Base-by-base conservation (phyloP, 148 eudicot species). In the Fagopyrum tataricum region DNA sequence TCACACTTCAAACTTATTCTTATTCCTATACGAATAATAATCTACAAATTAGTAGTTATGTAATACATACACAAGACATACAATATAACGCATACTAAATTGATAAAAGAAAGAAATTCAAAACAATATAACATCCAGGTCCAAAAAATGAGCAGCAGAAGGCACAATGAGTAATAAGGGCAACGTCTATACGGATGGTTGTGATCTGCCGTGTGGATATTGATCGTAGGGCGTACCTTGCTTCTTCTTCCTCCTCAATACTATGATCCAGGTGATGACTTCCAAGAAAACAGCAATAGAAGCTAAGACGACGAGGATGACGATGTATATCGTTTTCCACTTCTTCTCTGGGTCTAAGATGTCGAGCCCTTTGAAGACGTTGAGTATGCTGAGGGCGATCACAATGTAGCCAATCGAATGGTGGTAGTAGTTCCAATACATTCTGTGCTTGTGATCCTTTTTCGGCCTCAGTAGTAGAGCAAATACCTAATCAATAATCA, bases 381-480 rank as follows among this genome's bases (percentile, higher is more conserved):
- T 89, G 14, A 81, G 6, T 6, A 73, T 49, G 53, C 83, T 82
- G 14, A 87, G 37, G 20, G 76, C 72, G 6, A 87, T 74, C 48
- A 89, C 77, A 0, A 78, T 8, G 67, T 89, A 89, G 11, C 93
- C 93, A 5, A 84, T 77, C 9, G 76, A 20, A 23, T 87, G 87
- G 68, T 89, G 93, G 76, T 85, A 87, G 21, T 87, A 78, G 79
- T 82, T 89, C 93, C 93, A 87, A 46, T 87, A 84, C 0, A 21
- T 23, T 62, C 90, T 83, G 73, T 79, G 81, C 26, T 82, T 84
- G 73, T 87, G 82, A 3, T 77, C 77, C 49, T 52, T 55, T 11
- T 78, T 75, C 2, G 93, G 91, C 74, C 85, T 87, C 42, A 89
- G 44, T 6, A 82, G 78, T 72, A 87, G 68, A 6, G 90, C 87